Evolutionary conservation across 768 basidiomycete genomes (phyloP).

Genomic region (Boletus sensibilis): DNA sequence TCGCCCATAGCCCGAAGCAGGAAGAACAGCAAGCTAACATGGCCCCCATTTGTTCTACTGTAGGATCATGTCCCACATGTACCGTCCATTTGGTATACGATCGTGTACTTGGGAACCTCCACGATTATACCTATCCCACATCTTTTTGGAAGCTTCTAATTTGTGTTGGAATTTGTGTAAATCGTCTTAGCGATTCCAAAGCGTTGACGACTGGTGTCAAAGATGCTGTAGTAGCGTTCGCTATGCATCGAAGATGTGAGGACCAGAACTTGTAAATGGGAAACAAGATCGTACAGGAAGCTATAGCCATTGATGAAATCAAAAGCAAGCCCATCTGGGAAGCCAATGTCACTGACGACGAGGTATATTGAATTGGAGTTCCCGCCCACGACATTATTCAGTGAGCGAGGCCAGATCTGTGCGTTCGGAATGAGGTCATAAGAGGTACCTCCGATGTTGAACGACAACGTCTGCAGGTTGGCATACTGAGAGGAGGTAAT

Average conservation of each 20-base stretch:
- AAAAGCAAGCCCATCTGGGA: constrained; percentile 4
- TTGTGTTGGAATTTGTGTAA: constrained; percentile 8
- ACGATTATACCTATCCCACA: neutral
- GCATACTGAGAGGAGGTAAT: constrained; percentile 25
- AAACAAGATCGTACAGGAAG: constrained; percentile 3
- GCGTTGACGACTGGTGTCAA: constrained; percentile 35
- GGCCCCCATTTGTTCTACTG: neutral
- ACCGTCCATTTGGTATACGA: neutral
- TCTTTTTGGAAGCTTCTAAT: neutral
- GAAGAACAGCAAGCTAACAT: neutral
- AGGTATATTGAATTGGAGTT: constrained; percentile 28
- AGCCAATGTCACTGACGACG: constrained; percentile 21
- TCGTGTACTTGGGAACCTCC: neutral
- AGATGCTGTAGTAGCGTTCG: constrained; percentile 41
- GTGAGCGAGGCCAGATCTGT: constrained; percentile 35
- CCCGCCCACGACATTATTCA: constrained; percentile 31
- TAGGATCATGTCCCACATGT: neutral
- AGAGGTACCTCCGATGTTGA: constrained; percentile 18
- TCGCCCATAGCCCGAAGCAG: neutral
- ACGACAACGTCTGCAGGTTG: constrained; percentile 24
- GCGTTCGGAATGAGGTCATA: constrained; percentile 25
- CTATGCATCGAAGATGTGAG: neutral
- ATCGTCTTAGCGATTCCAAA: constrained; percentile 42
- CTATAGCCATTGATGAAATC: constrained; percentile 24
- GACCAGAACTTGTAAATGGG: neutral